Evolutionary conservation across 805 yeast genomes (phyloP).

Genomic region (Kodamaea lidongshanica): DNA sequence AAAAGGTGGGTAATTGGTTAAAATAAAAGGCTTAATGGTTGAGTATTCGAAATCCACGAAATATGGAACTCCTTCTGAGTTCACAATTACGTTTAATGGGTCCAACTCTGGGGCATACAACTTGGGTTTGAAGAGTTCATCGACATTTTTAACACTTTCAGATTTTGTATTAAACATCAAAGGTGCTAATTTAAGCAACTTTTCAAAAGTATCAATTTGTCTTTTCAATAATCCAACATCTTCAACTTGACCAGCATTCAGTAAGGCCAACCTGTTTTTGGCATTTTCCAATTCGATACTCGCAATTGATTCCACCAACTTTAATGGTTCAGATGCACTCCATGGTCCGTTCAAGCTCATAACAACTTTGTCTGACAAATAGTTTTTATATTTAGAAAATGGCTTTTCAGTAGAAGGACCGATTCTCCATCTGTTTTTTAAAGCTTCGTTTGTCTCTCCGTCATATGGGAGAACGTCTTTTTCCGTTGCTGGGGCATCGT

Average conservation of each 20-base stretch:
- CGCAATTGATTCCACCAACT: slow-evolving; percentile 60
- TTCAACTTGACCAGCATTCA: slow-evolving; percentile 45
- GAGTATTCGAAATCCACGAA: slow-evolving; percentile 83
- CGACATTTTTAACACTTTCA: slow-evolving; percentile 53
- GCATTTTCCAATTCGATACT: slow-evolving; percentile 59
- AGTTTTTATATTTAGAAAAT: slow-evolving; percentile 62
- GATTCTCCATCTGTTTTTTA: slow-evolving; percentile 72
- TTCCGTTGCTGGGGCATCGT: slow-evolving; percentile 49
- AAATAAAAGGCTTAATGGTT: slow-evolving; percentile 72
- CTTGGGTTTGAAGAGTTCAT: slow-evolving; percentile 64
- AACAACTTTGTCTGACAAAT: slow-evolving; percentile 45
- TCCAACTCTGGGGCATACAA: slow-evolving; percentile 78
- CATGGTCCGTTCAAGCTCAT: slow-evolving; percentile 72
- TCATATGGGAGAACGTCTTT: slow-evolving; percentile 47
- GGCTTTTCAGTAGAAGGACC: slow-evolving; percentile 85
- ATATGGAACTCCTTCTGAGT: slow-evolving; percentile 30
- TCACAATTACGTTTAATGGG: slow-evolving; percentile 74
- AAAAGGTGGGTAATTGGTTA: slow-evolving; percentile 75
- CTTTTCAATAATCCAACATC: slow-evolving; percentile 38
- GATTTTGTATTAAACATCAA: slow-evolving; percentile 51
- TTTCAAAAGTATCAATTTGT: slow-evolving; percentile 56
- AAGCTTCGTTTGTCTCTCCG: slow-evolving; percentile 51
- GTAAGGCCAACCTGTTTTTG: slow-evolving; percentile 46
- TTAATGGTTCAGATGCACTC: slow-evolving; percentile 50
- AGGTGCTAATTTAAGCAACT: slow-evolving; percentile 52